Percentiles rank a stretch among this genome's conserved stretches.
Evolutionary conservation across 768 basidiomycete species (phyloP).

Genomic region (Mycena venus): DNA sequence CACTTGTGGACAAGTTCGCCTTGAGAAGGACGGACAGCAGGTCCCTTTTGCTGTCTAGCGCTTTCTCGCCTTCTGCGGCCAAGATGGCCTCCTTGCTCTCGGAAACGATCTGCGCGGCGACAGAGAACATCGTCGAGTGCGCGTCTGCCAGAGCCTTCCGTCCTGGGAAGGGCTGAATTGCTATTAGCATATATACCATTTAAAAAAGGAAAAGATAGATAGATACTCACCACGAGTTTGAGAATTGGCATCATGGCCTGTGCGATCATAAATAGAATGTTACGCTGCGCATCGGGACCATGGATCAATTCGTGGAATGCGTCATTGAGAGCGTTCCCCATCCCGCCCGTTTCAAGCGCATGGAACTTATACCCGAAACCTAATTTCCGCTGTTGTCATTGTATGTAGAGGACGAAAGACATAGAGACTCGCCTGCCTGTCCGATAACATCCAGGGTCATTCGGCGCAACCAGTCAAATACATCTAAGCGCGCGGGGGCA

Average conservation of each 20-base stretch:
- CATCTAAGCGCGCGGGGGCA: conserved; percentile 42
- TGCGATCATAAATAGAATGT: conserved; percentile 31
- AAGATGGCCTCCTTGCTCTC: conserved; percentile 52
- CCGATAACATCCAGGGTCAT: conserved; percentile 59
- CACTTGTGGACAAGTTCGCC: conserved; percentile 64
- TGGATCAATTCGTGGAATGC: conserved; percentile 49
- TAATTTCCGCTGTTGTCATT: not conserved
- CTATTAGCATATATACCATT: not conserved
- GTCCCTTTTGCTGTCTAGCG: conserved; percentile 53
- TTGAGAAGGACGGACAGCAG: conserved; percentile 61
- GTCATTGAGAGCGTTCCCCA: conserved; percentile 45
- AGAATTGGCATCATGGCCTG: conserved; percentile 45
- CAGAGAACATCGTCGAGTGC: conserved; percentile 46
- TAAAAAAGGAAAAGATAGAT: not conserved
- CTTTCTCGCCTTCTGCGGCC: conserved; percentile 30
- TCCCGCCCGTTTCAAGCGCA: conserved; percentile 20
- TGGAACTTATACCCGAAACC: conserved; percentile 19
- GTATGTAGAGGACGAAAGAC: not conserved
- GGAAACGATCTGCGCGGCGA: conserved; percentile 53
- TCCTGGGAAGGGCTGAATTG: not conserved
- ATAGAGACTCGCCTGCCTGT: conserved; percentile 45
- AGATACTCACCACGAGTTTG: conserved; percentile 37
- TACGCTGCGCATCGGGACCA: not conserved
- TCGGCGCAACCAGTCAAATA: conserved; percentile 47
- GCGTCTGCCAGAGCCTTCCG: conserved; percentile 33